Percentiles rank a stretch among this genome's conserved stretches.
Conservation (phyloP, 768 basidiomycete genomes). For the Psilocybe azurescens region DNA sequence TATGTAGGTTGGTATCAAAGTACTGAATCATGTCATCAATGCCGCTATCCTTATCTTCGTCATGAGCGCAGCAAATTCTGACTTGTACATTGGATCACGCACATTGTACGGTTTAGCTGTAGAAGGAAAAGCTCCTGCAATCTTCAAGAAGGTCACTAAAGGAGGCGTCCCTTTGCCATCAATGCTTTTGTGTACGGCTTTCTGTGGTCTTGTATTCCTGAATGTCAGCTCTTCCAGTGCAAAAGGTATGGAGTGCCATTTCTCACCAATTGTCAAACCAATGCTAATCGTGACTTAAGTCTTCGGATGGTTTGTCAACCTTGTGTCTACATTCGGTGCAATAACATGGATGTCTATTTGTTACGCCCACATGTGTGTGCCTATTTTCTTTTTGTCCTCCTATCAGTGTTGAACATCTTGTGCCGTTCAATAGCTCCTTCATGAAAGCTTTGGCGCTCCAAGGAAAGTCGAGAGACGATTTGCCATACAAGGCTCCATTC, state of each 20-base stretch:
- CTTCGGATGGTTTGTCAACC: conserved; percentile 54
- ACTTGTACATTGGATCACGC: conserved; percentile 59
- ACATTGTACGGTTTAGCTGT: conserved; percentile 54
- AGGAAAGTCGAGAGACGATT: conserved; percentile 44
- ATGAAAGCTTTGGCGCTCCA: conserved; percentile 50
- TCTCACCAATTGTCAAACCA: conserved; percentile 6
- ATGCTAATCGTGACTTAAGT: conserved; percentile 40
- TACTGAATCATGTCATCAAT: conserved; percentile 69
- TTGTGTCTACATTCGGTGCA: conserved; percentile 53
- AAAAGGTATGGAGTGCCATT: conserved; percentile 45
- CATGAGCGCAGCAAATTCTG: conserved; percentile 67
- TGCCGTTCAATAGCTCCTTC: conserved; percentile 37
- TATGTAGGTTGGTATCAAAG: conserved; percentile 56
- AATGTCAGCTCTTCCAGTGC: conserved; percentile 56
- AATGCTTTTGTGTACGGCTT: conserved; percentile 55
- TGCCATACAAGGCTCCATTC: conserved; percentile 64
- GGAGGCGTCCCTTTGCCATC: conserved; percentile 57
- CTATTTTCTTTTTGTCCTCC: not conserved
- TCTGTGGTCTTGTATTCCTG: conserved; percentile 63
- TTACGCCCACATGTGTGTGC: conserved; percentile 63
- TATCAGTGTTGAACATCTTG: not conserved
- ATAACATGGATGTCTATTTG: conserved; percentile 58
- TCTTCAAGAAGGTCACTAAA: conserved; percentile 48
- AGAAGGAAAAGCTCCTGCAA: conserved; percentile 53
- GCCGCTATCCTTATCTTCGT: conserved; percentile 67